Evolutionary conservation across 768 basidiomycete genomes (phyloP), one percentile per base, ranked within the genome.

Genomic region (Tulasnella sp.): DNA sequence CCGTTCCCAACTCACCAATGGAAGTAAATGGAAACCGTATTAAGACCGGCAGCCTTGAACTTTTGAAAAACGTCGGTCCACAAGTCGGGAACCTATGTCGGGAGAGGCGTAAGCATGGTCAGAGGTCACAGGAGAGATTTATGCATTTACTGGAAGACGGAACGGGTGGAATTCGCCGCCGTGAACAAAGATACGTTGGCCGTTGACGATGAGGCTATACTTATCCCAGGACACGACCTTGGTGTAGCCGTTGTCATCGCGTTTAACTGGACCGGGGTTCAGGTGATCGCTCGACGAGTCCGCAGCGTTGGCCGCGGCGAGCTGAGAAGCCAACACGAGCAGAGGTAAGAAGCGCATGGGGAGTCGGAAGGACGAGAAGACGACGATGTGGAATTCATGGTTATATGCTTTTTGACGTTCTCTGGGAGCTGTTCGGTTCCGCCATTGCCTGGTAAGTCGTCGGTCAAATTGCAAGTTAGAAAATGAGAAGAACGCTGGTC

Each of bases 1-100:
- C 40, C n/a, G n/a, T n/a, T n/a, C n/a, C n/a, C 27, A 31, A 68
- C 62, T 27, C 74, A 84, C 82, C 91, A 93, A 81, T 95, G 93
- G 0, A 90, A 90, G 82, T 95, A 95, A 34, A 95, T 89, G 82
- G 81, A 94, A 85, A 92, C 88, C 0, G 89, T 89, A 82, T 95
- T 96, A 79, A 96, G 86, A 14, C 94, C 94, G 0, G 92, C 91
- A 7, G 93, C 94, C 82, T 93, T 93, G 80, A 90, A 87, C 83
- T 93, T 95, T 82, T 96, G 91, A 48, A 95, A 89, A 73, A 95
- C 91, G 82, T 95, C 94, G 18, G 90, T 87, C 94, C 94, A 96
- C 77, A 96, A 84, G 3, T 90, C 90, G 21, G 92, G 93, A 0
- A 68, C 62, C 62, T 68, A n/a, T 14, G 62, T 6, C 12, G 2